Base-by-base conservation (phyloP, 2,329 filamentous ascomycete genomes). In the Chaetomium globosum region DNA sequence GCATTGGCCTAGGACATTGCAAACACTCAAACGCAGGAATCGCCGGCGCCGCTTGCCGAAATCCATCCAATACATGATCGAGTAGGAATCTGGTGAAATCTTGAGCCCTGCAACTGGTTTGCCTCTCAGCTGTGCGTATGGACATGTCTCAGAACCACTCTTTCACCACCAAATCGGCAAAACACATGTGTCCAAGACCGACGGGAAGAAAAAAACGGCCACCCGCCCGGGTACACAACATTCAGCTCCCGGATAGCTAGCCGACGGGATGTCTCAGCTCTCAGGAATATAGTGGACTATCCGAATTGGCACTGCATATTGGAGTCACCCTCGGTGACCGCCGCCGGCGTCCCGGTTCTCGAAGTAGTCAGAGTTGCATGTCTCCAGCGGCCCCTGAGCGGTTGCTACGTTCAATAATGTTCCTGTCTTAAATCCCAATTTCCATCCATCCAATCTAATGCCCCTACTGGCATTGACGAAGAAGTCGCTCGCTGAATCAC, bases 241-340 rank as follows among this genome's bases (percentile, higher is more conserved):
- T 51, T 13, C 36, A 23, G 19, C 30, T 21, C 21, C 19, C 46
- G 30, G 59, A 28, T 31, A 23, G 49, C n/a, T 21, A 26, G 46
- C 51, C 49, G 33, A 43, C 49, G 5, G 10, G 46, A 46, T 61
- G 59, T 61, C 59, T 61, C 59, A 26, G 51, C 12, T 16, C 9
- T 19, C 21, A 30, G 21, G n/a, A 9, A 60, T 46, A 52, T 39
- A 21, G 13, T 21, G 48, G 28, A 33, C 33, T 7, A 49, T 51
- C 30, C 13, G 43, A 16, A 13, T 28, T 31, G 12, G 49, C 16
- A 16, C 49, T 30, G 13, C 49, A 52, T 43, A 21, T 28, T 31
- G 33, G 33, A 43, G 54, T 43, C 54, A 56, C 10, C 46, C 12
- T 48, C n/a, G 3, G n/a, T 19, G 39, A 7, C 16, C 39, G 19